Base-by-base conservation (phyloP, 2,329 filamentous ascomycete genomes). In the Fusarium keratoplasticum region DNA sequence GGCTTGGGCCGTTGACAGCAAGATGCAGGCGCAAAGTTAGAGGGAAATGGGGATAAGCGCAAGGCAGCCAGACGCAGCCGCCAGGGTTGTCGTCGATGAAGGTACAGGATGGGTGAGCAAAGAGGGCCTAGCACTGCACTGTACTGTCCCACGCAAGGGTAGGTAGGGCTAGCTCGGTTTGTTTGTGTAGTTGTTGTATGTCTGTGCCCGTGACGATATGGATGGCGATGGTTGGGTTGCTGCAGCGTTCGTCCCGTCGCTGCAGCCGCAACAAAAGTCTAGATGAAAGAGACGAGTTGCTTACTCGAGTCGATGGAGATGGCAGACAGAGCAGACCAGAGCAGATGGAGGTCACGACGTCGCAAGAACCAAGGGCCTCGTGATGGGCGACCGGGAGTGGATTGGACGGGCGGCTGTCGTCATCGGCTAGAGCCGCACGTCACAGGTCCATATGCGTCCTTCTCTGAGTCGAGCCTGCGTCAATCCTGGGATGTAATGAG, bases 391-490 rank as follows among this genome's bases (percentile, higher is more conserved):
- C 71, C 59, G 67, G 66, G 73, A 76, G 66, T 76, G 72, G 74
- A 74, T 66, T 64, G 74, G 76, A 71, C 64, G 64, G 66, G 58
- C 64, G 66, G 64, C 64, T 76, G 73, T 72, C 77, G 77, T 78
- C 77, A 78, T 78, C 76, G 77, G 76, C 76, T 76, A 76, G 77
- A 74, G 70, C 72, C 70, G 73, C 72, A 78, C 74, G 73, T 78
- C 76, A 78, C 70, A 74, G 64, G 62, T 54, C 57, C 36, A 44
- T 47, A 47, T 66, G 70, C 64, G 57, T 52, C 52, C n/a, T 14
- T 47, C 31, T 44, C 38, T 58, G 61, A 70, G 62, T 70, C 58
- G 67, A 47, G 44, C 50, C 29, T 25, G 47, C 57, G 38, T 61
- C 38, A 11, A 44, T 40, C 16, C 18, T 22, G 11, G 25, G 57